Evolutionary conservation across 345 rosid genomes (phyloP), one percentile per base, ranked within the genome.

Genomic region (Heritiera littoralis): DNA sequence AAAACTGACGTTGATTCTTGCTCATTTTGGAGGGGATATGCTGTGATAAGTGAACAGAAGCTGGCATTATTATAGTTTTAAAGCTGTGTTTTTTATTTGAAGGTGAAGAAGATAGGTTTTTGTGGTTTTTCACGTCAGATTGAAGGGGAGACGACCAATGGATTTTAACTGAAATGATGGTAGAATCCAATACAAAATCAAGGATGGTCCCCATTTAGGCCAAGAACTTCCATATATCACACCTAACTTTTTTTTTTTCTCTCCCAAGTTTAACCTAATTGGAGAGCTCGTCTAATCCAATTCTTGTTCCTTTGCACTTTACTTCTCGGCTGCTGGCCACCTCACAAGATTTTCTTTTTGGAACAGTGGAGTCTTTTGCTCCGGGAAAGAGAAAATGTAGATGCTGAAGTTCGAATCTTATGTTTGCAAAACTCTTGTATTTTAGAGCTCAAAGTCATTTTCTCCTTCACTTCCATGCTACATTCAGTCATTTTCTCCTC

Each of bases 111-210:
- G 38, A 9, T 6, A 10, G 35, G 1, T 43, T n/a, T 43, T 35
- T 35, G 38, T 40, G 4, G 46, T 32, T 52, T 72, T 18, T 48
- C 23, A 72, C 76, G 52, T 70, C 41, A 72, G 48, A 72, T 10
- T 17, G 67, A 41, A 54, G 14, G 32, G 38, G 58, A 14, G 81
- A 48, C 30, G 23, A 3, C 71, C 61, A 23, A 49, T 59, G 41
- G 67, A 73, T 66, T 74, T 30, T 73, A 78, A 67, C 64, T 46
- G 75, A 66, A 78, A 49, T 66, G 79, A 81, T 67, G 7, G 76
- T 49, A 74, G 81, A 59, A 78, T 78, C 84, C 56, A 48, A 58
- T 73, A 78, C n/a, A 17, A 66, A 60, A 82, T 79, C 70, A 76
- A 30, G 0, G 30, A 51, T 35, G 61, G 85, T 43, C 82, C 82